Conservation (phyloP, 2,329 filamentous ascomycete genomes). For the Trichoderma sp. region DNA sequence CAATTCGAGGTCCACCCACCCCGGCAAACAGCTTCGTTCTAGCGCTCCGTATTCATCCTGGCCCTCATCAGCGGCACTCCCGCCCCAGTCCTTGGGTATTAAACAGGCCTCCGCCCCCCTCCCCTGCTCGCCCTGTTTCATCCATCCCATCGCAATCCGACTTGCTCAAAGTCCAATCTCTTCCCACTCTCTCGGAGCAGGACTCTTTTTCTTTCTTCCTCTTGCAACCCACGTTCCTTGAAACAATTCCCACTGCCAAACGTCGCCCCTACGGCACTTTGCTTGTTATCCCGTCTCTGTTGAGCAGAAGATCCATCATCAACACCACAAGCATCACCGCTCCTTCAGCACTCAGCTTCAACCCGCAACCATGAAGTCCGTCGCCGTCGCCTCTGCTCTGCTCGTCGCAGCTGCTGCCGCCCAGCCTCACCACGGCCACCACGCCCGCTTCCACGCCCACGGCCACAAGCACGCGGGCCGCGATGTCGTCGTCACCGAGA, state of each 20-base stretch:
- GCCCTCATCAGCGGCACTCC: constrained; percentile 15
- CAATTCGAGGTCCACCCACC: neutral
- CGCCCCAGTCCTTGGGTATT: too few relatives aligned
- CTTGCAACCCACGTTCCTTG: constrained; percentile 29
- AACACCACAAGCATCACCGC: neutral
- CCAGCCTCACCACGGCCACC: constrained; percentile 50
- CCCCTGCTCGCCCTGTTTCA: constrained; percentile 15
- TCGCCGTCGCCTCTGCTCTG: constrained; percentile 38
- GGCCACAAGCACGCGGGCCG: constrained; percentile 45
- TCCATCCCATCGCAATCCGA: constrained; percentile 15
- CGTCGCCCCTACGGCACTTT: constrained; percentile 29
- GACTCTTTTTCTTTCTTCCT: constrained; percentile 16
- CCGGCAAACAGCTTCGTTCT: constrained; percentile 15
- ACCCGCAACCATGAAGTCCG: constrained; percentile 46
- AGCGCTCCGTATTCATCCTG: constrained; percentile 27
- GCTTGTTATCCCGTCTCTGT: constrained; percentile 10
- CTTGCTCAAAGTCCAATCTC: constrained; percentile 24
- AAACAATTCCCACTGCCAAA: constrained; percentile 32
- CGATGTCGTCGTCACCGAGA: constrained; percentile 47
- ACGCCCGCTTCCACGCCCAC: constrained; percentile 43
- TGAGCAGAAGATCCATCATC: constrained; percentile 24
- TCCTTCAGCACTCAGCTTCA: neutral
- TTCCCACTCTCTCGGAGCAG: constrained; percentile 25
- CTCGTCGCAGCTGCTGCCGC: constrained; percentile 51
- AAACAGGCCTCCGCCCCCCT: too few relatives aligned